Base-by-base conservation (phyloP, 2,329 filamentous ascomycete genomes). In the Pseudogymnoascus sp. region DNA sequence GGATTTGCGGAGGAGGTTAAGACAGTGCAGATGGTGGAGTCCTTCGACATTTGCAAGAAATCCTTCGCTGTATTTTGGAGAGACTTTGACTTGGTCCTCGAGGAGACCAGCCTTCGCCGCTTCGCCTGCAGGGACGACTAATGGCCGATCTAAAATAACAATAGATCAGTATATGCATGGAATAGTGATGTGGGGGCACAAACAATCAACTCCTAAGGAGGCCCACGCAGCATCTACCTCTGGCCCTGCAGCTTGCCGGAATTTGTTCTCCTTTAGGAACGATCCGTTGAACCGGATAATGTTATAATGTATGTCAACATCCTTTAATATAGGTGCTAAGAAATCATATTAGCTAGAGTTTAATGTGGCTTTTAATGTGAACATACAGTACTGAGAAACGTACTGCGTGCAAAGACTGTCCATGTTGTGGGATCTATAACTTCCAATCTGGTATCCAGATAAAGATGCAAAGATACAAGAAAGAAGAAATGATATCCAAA, bases 201-300 rank as follows among this genome's bases (percentile, higher is more conserved):
- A n/a, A 37, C 35, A 83, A 37, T 81, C 75, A 1, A 79, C 74
- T 7, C 82, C 82, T 0, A 84, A 66, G 1, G 76, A 75, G 19
- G 75, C 73, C 81, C 82, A 84, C 1, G 81, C 82, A 10, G 75
- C 77, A 68, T 84, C 82, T 1, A 82, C 80, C 66, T 80, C 79
- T 1, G 79, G 78, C 2, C 78, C 70, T 13, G 70, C 79, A 33
- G 74, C 69, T 66, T 78, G 73, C 17, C 82, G 77, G 67, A 79
- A 84, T n/a, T 77, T 70, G 59, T 79, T 82, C 65, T 82, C 77
- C 40, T 83, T 78, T 40, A 83, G 67, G 17, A 84, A 77, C 0
- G 79, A 80, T 2, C 81, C 82, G 67, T 84, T 83, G 70, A 37
- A 37, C 35, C 35, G 35, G 13, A n/a, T 13, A 37, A 37, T 13